A percentile compares a stretch with the other conserved stretches of the same genome.
Conservation (phyloP, 2,329 filamentous ascomycete species). For the Podosphaera fusca region DNA sequence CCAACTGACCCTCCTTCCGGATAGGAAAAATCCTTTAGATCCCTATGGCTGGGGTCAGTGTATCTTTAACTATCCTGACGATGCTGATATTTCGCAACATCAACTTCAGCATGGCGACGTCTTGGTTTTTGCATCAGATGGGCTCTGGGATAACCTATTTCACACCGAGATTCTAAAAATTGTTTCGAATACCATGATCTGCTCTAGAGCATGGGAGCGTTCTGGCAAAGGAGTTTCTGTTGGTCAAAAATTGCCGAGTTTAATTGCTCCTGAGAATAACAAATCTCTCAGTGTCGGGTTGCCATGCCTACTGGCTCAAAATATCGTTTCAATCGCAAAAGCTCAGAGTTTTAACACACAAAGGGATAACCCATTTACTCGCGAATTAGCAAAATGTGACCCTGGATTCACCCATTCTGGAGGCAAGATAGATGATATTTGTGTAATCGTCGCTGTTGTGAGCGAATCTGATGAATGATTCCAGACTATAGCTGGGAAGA, state of each 20-base stretch:
- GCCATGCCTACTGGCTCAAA: constrained; percentile 56
- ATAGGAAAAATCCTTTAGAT: constrained; percentile 54
- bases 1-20: constrained; percentile 73
- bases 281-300: constrained; percentile 24
- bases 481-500: too few relatives aligned
- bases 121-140: constrained; percentile 81
- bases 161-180: constrained; percentile 71
- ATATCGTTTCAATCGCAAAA: constrained; percentile 66
- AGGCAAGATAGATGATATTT: constrained; percentile 91
- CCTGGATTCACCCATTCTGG: constrained; percentile 73
- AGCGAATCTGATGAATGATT: constrained; percentile 24
- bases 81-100: constrained; percentile 61
- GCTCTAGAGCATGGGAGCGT: constrained; percentile 49
- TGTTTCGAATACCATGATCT: constrained; percentile 53
- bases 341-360: constrained; percentile 59
- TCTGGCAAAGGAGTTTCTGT: constrained; percentile 35
- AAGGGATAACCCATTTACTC: constrained; percentile 79
- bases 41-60: constrained; percentile 63
- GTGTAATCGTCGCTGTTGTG: constrained; percentile 58
- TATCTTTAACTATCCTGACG: constrained; percentile 61
- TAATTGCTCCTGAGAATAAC: constrained; percentile 25
- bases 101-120: constrained; percentile 73
- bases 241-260: constrained; percentile 30
- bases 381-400: constrained; percentile 72
- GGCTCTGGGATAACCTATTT: constrained; percentile 87